Percentiles rank a stretch among this genome's conserved stretches.
Evolutionary conservation across 108 stramenopile species (phyloP).

Genomic region (Parietichytrium sp.): DNA sequence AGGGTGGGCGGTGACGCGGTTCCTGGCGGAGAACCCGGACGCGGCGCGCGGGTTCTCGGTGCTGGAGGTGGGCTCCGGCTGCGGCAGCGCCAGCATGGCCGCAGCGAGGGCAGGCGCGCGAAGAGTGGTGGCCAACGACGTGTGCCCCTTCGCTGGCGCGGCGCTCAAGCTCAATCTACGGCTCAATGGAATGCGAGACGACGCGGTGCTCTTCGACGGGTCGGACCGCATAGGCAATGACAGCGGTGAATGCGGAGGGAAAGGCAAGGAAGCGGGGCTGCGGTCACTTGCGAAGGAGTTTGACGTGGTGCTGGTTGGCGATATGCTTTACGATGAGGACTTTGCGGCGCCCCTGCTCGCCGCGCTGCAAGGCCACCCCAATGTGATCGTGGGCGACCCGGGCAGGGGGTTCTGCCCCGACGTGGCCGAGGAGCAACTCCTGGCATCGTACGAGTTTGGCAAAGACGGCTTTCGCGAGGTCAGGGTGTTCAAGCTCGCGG

Average conservation of each 20-base stretch:
- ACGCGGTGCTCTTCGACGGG: neutral
- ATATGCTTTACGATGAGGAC: conserved; percentile 34
- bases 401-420: conserved; percentile 23
- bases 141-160: neutral
- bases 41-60: neutral
- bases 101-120: neutral
- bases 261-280: neutral
- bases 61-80: conserved; percentile 4
- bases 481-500: neutral
- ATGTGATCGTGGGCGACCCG: conserved; percentile 4
- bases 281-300: no score
- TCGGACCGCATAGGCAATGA: conserved; percentile 18
- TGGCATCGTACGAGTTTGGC: neutral
- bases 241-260: no score
- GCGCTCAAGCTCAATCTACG: neutral
- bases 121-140: conserved; percentile 13
- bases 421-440: neutral
- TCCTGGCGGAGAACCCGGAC: neutral
- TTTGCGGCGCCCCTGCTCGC: neutral
- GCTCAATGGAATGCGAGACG: neutral
- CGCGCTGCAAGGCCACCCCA: neutral
- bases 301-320: conserved; percentile 2
- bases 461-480: conserved; percentile 3
- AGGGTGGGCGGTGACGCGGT: neutral
- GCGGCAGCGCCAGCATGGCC: conserved; percentile 29